Percentiles rank a stretch among this genome's conserved stretches.
Evolutionary conservation across 2,329 filamentous ascomycete genomes (phyloP).

Genomic region (Verticillium albo-atrum): DNA sequence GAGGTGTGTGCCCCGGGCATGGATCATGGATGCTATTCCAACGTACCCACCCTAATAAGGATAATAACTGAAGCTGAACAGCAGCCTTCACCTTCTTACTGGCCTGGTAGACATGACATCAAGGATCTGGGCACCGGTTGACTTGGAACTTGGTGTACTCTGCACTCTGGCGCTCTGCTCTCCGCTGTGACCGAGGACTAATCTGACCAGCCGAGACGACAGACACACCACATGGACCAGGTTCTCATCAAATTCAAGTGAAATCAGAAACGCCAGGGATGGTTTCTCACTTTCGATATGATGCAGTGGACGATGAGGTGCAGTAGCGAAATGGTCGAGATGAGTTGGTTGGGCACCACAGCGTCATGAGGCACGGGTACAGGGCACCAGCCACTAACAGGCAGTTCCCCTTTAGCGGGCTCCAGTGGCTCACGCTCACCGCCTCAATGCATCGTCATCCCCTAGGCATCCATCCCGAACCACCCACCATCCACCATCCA

Average conservation of each 20-base stretch:
- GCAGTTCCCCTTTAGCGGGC: neutral
- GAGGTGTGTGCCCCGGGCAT: no score
- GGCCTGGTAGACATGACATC: no score
- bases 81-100: no score
- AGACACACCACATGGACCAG: neutral
- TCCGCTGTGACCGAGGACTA: no score
- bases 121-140: no score
- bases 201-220: neutral
- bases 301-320: neutral
- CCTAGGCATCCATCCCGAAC: neutral
- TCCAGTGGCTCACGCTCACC: neutral
- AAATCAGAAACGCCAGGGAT: neutral
- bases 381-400: neutral
- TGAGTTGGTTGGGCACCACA: neutral
- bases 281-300: neutral
- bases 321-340: neutral
- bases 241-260: neutral
- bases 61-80: no score
- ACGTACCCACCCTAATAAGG: no score
- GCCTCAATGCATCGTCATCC: neutral
- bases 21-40: no score
- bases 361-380: neutral
- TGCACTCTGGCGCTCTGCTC: no score
- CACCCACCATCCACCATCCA: no score
- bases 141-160: no score